Evolutionary conservation across 257 asterid species (phyloP).

Genomic region (Phtheirospermum japonicum): DNA sequence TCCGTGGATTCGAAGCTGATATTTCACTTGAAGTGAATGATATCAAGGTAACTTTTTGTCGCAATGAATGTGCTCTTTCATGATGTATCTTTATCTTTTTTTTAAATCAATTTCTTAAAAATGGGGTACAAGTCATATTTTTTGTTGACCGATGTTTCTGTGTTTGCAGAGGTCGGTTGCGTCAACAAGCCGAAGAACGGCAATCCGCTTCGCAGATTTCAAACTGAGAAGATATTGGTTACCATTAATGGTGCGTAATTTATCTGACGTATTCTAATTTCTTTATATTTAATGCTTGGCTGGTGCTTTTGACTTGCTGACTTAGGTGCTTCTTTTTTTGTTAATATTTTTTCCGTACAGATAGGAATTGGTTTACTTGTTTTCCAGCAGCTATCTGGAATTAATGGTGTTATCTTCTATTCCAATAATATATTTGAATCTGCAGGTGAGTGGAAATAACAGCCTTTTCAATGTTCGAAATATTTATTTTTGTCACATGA

Average conservation of each 20-base stretch:
- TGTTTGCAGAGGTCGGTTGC: slow-evolving; percentile 70
- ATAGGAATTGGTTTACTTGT: slow-evolving; percentile 80
- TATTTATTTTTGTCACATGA: no score
- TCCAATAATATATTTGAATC: slow-evolving; percentile 74
- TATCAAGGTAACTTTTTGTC: slow-evolving; percentile 58
- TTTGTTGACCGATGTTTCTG: slow-evolving; percentile 22
- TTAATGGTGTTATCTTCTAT: slow-evolving; percentile 83
- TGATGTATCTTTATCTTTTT: no score
- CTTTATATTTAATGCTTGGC: neutral
- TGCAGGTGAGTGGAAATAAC: slow-evolving; percentile 54
- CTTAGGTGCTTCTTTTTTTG: neutral
- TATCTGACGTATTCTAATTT: no score
- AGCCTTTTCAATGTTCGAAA: no score
- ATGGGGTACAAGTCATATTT: neutral
- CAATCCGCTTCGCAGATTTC: slow-evolving; percentile 78
- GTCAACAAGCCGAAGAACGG: slow-evolving; percentile 65
- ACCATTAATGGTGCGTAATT: slow-evolving; percentile 73
- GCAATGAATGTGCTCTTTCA: no score
- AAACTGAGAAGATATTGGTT: slow-evolving; percentile 91
- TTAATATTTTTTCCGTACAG: slow-evolving; percentile 37
- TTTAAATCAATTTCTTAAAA: no score
- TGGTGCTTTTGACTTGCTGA: slow-evolving; percentile 2
- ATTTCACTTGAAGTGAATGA: slow-evolving; percentile 79
- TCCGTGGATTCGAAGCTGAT: slow-evolving; percentile 93
- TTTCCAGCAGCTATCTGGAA: slow-evolving; percentile 79